Evolutionary conservation across 139 green algal species (phyloP).

Genomic region (Chloropicon primus): DNA sequence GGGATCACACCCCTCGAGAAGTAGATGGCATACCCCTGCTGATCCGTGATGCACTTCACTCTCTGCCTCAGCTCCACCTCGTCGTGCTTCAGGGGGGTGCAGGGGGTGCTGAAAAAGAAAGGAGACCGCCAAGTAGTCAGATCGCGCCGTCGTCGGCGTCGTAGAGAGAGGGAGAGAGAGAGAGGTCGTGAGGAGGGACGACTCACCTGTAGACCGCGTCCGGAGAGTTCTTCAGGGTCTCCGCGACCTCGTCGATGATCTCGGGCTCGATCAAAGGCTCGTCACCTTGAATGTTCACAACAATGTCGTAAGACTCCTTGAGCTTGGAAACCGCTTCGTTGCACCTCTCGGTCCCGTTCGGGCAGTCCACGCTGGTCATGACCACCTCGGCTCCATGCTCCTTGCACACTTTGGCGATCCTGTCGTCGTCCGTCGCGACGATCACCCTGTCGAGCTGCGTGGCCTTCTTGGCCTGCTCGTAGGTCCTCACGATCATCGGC

Average conservation of each 20-base stretch:
- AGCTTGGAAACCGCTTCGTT: constrained; percentile 32
- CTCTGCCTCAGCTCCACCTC: constrained; percentile 32
- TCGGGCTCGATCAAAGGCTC: constrained; percentile 58
- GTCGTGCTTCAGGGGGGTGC: constrained; percentile 33
- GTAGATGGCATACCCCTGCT: constrained; percentile 53
- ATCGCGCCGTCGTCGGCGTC: neutral
- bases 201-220: constrained; percentile 41
- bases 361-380: constrained; percentile 38
- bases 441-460: constrained; percentile 36
- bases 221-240: constrained; percentile 30
- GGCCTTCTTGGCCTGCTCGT: constrained; percentile 38
- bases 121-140: neutral
- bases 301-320: constrained; percentile 35
- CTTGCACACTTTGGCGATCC: constrained; percentile 34
- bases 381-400: constrained; percentile 41
- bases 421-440: constrained; percentile 57
- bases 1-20: constrained; percentile 51
- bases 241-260: constrained; percentile 52
- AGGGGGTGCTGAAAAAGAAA: constrained; percentile 31
- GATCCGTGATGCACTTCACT: constrained; percentile 50
- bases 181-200: too few relatives aligned
- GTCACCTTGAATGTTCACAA: constrained; percentile 68
- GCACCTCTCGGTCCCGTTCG: constrained; percentile 44
- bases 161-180: neutral
- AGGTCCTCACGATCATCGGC: constrained; percentile 55